phyloP scores from a whole-genome alignment of 331 rosid genomes.

The Stylosanthes scabra region DNA sequence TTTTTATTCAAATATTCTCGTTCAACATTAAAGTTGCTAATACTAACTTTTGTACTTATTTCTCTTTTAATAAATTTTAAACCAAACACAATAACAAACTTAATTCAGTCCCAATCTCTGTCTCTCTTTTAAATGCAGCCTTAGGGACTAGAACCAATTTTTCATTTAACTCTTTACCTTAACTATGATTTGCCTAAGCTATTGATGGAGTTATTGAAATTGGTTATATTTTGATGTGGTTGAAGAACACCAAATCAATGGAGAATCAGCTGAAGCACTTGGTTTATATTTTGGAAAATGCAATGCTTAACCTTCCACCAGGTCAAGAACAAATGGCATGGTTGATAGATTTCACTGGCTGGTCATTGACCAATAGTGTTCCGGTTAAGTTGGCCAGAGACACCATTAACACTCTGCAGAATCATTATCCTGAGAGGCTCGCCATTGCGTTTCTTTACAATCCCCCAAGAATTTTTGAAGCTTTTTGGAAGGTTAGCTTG shows the following conservation, averaged over 20 bases:
- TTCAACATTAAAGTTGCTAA: too few species aligned
- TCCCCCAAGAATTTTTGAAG: slow-evolving; percentile 91
- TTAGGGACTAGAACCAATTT: too few species aligned
- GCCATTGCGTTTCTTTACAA: slow-evolving; percentile 79
- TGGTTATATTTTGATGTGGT: slow-evolving; percentile 33
- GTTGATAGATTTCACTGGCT: slow-evolving; percentile 93
- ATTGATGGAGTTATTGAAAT: neutral
- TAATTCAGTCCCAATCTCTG: too few species aligned
- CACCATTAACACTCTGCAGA: slow-evolving; percentile 71
- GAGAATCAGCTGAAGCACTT: slow-evolving; percentile 81
- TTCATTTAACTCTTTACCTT: too few species aligned
- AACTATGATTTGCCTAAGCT: slow-evolving; percentile 4
- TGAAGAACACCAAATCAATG: slow-evolving; percentile 76
- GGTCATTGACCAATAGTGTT: slow-evolving; percentile 69
- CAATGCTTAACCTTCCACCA: slow-evolving; percentile 72
- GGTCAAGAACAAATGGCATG: slow-evolving; percentile 91
- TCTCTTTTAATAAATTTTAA: too few species aligned
- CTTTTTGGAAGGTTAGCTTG: slow-evolving; percentile 82
- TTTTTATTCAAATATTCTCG: too few species aligned
- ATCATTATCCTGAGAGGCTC: slow-evolving; percentile 95
- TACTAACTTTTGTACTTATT: too few species aligned
- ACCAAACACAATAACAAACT: too few species aligned
- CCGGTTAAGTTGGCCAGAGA: slow-evolving; percentile 75
- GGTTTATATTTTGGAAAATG: slow-evolving; percentile 87
- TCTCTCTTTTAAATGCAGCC: too few species aligned